A percentile compares a stretch with the other conserved stretches of the same genome.
phyloP scores from a whole-genome alignment of 371 early-diverging fungal genomes.

The Mucor saturninus region DNA sequence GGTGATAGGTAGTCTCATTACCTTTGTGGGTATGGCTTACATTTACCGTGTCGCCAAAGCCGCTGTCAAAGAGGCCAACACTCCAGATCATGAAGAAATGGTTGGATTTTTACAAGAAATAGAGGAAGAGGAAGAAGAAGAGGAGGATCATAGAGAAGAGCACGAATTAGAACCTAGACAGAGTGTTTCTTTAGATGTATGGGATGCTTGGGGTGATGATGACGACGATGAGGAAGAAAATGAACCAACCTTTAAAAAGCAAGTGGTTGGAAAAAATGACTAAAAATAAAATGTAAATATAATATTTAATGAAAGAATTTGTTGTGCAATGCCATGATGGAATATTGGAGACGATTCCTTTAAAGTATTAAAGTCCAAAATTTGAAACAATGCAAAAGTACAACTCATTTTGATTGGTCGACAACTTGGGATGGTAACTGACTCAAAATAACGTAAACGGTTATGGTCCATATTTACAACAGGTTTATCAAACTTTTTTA shows the following conservation, averaged over 20 bases:
- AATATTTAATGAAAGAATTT: too few relatives aligned
- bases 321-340: too few relatives aligned
- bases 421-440: too few relatives aligned
- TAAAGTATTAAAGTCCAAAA: too few relatives aligned
- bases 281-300: slow-evolving; percentile 9
- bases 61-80: slow-evolving; percentile 46
- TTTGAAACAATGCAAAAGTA: too few relatives aligned
- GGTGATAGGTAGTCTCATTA: slow-evolving; percentile 50
- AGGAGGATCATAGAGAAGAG: neutral
- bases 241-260: neutral
- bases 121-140: neutral
- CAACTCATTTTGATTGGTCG: too few relatives aligned
- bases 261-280: slow-evolving; percentile 4
- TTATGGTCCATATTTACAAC: too few relatives aligned
- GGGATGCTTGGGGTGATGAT: slow-evolving; percentile 23
- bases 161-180: slow-evolving; percentile 4
- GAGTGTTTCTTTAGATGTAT: slow-evolving; percentile 10
- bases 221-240: slow-evolving; percentile 5
- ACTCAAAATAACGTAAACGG: too few relatives aligned
- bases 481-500: too few relatives aligned
- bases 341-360: too few relatives aligned
- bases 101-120: neutral
- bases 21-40: slow-evolving; percentile 63
- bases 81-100: slow-evolving; percentile 12
- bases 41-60: slow-evolving; percentile 59